These are phyloP conservation scores for Bifiguratus adelaidae DNA, from an alignment of 192 early-diverging fungal genomes.

Conservation along the genomic window DNA sequence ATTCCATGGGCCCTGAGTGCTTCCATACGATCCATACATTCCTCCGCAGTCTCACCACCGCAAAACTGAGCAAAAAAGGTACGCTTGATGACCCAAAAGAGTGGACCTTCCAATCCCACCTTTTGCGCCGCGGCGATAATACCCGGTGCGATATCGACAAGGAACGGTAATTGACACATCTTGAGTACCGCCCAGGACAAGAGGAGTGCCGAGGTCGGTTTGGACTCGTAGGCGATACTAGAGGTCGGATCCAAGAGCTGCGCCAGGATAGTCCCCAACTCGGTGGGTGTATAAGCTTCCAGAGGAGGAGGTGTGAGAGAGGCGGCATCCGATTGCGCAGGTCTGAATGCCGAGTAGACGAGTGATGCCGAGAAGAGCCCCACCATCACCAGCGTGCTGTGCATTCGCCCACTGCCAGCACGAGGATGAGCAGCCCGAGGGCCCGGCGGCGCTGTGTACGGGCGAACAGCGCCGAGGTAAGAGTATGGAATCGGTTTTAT, in stretches of 20 bases:
- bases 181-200: conserved; percentile 61
- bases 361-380: no score
- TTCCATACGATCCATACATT: conserved; percentile 78
- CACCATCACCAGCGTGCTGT: no score
- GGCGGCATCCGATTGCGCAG: conserved; percentile 2
- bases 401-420: no score
- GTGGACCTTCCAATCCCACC: conserved; percentile 27
- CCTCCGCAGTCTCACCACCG: conserved; percentile 76
- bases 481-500: no score
- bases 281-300: neutral
- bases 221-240: conserved; percentile 27
- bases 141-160: conserved; percentile 46
- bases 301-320: conserved; percentile 3
- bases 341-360: no score
- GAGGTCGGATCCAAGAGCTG: conserved; percentile 23
- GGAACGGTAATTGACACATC: conserved; percentile 47
- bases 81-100: conserved; percentile 62
- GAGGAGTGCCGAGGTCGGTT: conserved; percentile 43
- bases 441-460: no score
- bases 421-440: no score
- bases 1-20: conserved; percentile 48
- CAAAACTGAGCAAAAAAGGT: conserved; percentile 92
- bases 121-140: conserved; percentile 44
- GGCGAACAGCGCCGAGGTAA: no score
- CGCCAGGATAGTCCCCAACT: conserved; percentile 5